These are phyloP conservation scores for Scedosporium boydii DNA, from an alignment of 2,329 filamentous ascomycete species.

Conservation along the genomic window DNA sequence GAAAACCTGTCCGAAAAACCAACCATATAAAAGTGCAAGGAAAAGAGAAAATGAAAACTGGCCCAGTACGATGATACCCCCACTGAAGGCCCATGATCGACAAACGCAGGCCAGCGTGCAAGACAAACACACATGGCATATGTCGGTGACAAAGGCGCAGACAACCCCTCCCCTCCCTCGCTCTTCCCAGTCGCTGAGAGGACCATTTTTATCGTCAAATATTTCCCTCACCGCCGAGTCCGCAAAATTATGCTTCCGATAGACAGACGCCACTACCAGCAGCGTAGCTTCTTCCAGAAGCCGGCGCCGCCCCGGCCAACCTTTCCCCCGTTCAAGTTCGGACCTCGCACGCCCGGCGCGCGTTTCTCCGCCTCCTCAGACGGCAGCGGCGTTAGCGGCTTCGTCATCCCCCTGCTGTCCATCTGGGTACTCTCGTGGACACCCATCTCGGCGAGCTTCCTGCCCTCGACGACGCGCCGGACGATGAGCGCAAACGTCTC, in stretches of 20 bases:
- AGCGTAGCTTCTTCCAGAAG: constrained; percentile 4
- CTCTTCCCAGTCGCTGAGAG: no score
- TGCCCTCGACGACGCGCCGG: constrained; percentile 49
- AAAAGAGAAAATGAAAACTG: no score
- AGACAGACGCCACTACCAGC: not conserved
- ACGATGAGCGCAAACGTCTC: constrained; percentile 73
- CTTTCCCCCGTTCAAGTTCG: constrained; percentile 31
- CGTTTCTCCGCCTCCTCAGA: constrained; percentile 28
- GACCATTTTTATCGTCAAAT: no score
- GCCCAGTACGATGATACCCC: no score
- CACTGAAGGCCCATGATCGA: no score
- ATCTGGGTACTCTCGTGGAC: constrained; percentile 28
- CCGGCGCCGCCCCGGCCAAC: constrained; percentile 21
- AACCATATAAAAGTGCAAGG: not conserved
- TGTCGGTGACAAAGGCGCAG: no score
- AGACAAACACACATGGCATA: no score
- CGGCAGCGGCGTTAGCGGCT: constrained; percentile 46
- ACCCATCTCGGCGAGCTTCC: constrained; percentile 39
- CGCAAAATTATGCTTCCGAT: no score
- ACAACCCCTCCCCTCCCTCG: no score
- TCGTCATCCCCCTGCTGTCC: constrained; percentile 45
- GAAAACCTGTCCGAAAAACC: not conserved
- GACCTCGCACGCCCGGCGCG: constrained; percentile 30
- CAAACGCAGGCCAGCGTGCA: no score
- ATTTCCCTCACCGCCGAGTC: no score